Base-by-base conservation (phyloP, 805 yeast species). In the Lachancea thermotolerans region DNA sequence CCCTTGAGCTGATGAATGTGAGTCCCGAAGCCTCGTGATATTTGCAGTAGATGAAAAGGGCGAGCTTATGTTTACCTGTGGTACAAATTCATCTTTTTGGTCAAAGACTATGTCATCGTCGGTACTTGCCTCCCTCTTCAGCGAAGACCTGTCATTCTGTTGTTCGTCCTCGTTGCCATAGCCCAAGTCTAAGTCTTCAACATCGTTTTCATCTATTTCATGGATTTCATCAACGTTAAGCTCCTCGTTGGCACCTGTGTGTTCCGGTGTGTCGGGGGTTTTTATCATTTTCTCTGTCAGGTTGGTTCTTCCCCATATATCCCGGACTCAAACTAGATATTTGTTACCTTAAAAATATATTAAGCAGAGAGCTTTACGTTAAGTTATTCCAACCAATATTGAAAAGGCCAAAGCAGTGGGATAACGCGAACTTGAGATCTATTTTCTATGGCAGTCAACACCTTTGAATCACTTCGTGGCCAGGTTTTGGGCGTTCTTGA, bases 261-360 rank as follows among this genome's bases (percentile, higher is more conserved):
- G 66, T 21, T 54, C 37, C 3, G 66, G 66, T 5, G 66, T 62
- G 6, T 45, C 51, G 4, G 66, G 66, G 35, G 56, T 54, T 12
- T 28, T n/a, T 15, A 35, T 35, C 35, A 28, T 17, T 14, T 28
- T 14, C 17, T 29, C 33, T 28, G 8, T 12, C 4, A 21, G 4
- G 36, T 3, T 29, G 10, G 15, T 29, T 15, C 27, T 16, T 10
- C 11, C 18, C 21, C 33, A 11, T 37, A 25, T 37, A 27, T 16
- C 5, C n/a, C 15, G 7, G 7, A 21, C 25, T 21, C 25, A 21
- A 21, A 21, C 25, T 7, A 21, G 7, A 21, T 21, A 21, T 21
- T 21, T 21, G 25, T 21, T 21, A 21, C 34, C 34, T 31, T 31
- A 31, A 31, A 31, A 31, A 31, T 31, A 12, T 4, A 4, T 4